A percentile compares a stretch with the other conserved stretches of the same genome.
These are phyloP conservation scores for Pholiota microspora DNA, from an alignment of 768 basidiomycete genomes.

Conservation along the genomic window DNA sequence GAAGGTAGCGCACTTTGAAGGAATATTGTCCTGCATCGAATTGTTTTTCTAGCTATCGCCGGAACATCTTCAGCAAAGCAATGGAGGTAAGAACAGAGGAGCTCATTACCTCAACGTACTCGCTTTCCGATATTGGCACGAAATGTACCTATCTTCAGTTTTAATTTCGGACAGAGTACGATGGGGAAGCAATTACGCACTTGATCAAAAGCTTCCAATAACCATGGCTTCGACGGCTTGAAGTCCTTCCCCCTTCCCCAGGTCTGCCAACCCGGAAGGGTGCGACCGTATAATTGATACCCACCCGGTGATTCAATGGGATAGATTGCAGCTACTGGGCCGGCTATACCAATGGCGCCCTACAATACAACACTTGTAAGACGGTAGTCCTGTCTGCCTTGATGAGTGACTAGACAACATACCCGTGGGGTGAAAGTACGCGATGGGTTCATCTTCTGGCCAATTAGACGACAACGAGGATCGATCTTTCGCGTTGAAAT, in stretches of 20 bases:
- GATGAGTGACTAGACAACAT: conserved; percentile 19
- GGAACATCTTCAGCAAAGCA: no score
- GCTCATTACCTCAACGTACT: conserved; percentile 44
- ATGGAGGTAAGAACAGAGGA: background rate
- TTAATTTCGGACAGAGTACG: no score
- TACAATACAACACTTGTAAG: conserved; percentile 17
- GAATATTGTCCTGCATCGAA: conserved; percentile 53
- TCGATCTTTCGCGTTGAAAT: conserved; percentile 40
- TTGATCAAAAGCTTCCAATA: conserved; percentile 63
- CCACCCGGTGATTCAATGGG: conserved; percentile 65
- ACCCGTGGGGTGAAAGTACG: conserved; percentile 64
- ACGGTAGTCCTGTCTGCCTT: background rate
- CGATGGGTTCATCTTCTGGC: conserved; percentile 77
- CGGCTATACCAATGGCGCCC: conserved; percentile 73
- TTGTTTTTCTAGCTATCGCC: conserved; percentile 47
- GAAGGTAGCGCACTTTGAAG: conserved; percentile 38
- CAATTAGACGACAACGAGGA: conserved; percentile 54
- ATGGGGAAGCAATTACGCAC: conserved; percentile 29
- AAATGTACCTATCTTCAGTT: conserved; percentile 61
- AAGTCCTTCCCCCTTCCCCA: conserved; percentile 55
- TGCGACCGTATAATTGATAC: conserved; percentile 62
- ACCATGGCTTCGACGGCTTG: conserved; percentile 49
- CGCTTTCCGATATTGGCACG: conserved; percentile 41
- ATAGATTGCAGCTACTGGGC: conserved; percentile 64
- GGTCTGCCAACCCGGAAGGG: conserved; percentile 64